These are phyloP conservation scores for Grigorovia transvaalensis DNA, from an alignment of 805 yeast genomes.

Conservation along the genomic window DNA sequence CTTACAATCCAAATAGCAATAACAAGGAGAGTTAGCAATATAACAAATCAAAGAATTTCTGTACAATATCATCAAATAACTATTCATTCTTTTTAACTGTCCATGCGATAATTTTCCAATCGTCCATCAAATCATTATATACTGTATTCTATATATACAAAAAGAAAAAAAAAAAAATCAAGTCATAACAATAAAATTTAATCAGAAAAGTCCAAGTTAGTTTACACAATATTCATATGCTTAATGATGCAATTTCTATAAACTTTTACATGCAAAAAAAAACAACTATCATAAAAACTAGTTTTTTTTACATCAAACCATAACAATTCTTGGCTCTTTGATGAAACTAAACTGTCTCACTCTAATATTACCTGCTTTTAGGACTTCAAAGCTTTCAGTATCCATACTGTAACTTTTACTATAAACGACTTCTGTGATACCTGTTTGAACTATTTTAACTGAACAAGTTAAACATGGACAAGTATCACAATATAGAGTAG, in stretches of 20 bases:
- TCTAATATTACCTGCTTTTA: conserved; percentile 61
- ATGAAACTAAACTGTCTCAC: conserved; percentile 47
- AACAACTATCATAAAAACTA: no score
- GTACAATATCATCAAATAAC: not conserved
- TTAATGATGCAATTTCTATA: no score
- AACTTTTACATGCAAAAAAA: no score
- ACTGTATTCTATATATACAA: not conserved
- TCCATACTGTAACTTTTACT: conserved; percentile 93
- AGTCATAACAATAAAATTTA: no score
- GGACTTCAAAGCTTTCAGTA: conserved; percentile 54
- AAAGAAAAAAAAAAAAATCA: no score
- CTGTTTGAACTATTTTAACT: conserved; percentile 88
- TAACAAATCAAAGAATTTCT: not conserved
- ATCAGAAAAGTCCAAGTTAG: no score
- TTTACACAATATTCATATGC: no score
- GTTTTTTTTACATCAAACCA: not conserved
- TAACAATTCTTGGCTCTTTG: conserved; percentile 17
- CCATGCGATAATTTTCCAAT: no score
- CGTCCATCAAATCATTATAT: not conserved
- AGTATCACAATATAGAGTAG: conserved; percentile 83
- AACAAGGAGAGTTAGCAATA: no score
- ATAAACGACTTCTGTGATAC: conserved; percentile 84
- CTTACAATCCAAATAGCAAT: no score
- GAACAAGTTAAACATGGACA: conserved; percentile 96
- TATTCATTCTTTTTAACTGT: no score